Percentiles rank a stretch among this genome's conserved stretches.
Conservation (phyloP, 352 stramenopile species). For the Plasmopara halstedii region DNA sequence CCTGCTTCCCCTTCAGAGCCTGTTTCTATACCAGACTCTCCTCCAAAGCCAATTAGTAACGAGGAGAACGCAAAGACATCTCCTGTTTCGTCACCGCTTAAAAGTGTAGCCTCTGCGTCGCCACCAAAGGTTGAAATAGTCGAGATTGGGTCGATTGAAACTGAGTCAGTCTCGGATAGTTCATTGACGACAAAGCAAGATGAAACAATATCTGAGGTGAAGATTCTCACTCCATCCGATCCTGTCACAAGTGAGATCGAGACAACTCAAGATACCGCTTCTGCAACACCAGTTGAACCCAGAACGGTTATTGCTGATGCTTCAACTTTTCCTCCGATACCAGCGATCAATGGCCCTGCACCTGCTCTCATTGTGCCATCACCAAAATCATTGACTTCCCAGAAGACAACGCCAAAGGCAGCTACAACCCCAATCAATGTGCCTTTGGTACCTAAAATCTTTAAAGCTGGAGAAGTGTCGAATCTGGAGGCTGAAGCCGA, state of each 20-base stretch:
- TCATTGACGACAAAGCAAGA: not conserved
- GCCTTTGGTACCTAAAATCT: slow-evolving; percentile 10
- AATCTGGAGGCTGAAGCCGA: slow-evolving; percentile 25
- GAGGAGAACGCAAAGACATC: slow-evolving; percentile 2
- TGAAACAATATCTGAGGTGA: slow-evolving; percentile 1
- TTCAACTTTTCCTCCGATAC: slow-evolving; percentile 17
- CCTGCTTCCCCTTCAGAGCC: slow-evolving; percentile 1
- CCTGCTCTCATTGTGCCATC: slow-evolving; percentile 8
- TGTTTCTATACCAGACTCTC: slow-evolving; percentile 1
- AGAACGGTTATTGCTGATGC: slow-evolving; percentile 19
- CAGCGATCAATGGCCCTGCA: slow-evolving; percentile 13
- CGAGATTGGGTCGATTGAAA: slow-evolving; percentile 1
- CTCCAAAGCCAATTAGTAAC: not conserved
- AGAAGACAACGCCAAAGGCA: slow-evolving; percentile 3
- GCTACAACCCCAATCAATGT: slow-evolving; percentile 1
- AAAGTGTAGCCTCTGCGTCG: slow-evolving; percentile 3
- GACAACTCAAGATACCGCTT: not conserved
- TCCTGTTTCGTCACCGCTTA: slow-evolving; percentile 5
- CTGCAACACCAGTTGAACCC: not conserved
- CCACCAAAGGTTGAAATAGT: not conserved
- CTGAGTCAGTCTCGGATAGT: not conserved
- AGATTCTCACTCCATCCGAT: not conserved
- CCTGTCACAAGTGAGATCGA: not conserved
- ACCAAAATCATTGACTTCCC: slow-evolving; percentile 6
- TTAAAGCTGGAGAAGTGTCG: slow-evolving; percentile 22